Evolutionary conservation across 768 basidiomycete species (phyloP), one percentile per base, ranked within the genome.

Genomic region (Phanerodontia chrysosporium): DNA sequence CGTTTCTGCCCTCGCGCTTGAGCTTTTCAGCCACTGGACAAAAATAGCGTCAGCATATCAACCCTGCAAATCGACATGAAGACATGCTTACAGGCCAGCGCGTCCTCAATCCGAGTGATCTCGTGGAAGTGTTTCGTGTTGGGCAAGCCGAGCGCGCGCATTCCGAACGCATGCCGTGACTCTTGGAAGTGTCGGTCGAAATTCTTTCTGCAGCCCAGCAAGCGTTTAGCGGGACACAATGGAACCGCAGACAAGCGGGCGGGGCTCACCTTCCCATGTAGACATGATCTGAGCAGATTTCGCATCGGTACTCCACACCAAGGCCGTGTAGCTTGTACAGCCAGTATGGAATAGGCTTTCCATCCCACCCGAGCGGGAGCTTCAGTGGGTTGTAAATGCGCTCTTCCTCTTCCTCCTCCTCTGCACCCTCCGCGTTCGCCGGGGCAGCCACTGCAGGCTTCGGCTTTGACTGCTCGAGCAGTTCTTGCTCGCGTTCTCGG

Each of bases 81-180:
- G 28, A n/a, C 49, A 10, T 28, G 86, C 94, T 65, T 70, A 98
- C 96, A 78, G 30, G 94, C 84, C 57, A 99, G 83, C 0, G 95
- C 97, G 76, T 99, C 97, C 67, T 95, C 91, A 63, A 99, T 99
- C 53, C 89, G 85, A 25, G 95, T 98, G 60, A 99, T 98, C 74
- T 97, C 97, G 69, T 97, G 95, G 80, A 98, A 99, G 74, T 99
- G 97, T 73, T 96, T 98, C 1, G 96, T 98, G 64, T 98, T 98
- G 1, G 97, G 97, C 58, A 99, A 80, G 35, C 97, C 97, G 28
- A 99, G 81, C 12, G 96, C 95, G 49, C 94, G 88, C 94, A 99
- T 97, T 24, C 95, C 97, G 65, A 98, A 98, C 1, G 97, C 92
- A 74, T 99, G 97, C 57, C 95, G 81, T 27, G 93, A 91, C 79